Evolutionary conservation across 1,284 basidiomycete genomes (phyloP), one percentile per base, ranked within the genome.

Genomic region (Termitomyces sp.): DNA sequence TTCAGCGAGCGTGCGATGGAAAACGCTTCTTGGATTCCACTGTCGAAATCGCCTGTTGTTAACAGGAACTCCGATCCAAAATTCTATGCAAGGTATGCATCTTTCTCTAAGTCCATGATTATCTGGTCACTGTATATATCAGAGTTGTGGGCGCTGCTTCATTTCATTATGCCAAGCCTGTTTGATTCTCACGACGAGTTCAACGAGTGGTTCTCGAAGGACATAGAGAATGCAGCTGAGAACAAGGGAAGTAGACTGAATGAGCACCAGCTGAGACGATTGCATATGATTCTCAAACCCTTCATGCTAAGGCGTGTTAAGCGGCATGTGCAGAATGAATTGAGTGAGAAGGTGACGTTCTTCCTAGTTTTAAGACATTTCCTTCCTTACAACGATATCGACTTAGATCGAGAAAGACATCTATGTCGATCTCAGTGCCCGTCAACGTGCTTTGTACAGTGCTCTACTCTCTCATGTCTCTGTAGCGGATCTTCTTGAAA

Each of bases 181-280:
- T 99, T 99, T 72, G 97, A 99, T 71, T 98, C 95, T 34, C 96
- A 99, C 67, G 95, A 99, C 67, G 97, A 99, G 74, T 99, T 99
- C 76, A 94, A 92, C 68, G 97, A 99, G 70, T 99, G 97, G 97
- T 99, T 99, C 74, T 98, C 96, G 24, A 98, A 98, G 71, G 97
- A 99, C 67, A 98, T 99, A 56, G 97, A 99, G 76, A 95, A 91
- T 68, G 92, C 92, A 17, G 94, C 79, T 24, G 92, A 94, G 73
- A 94, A 94, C 68, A 93, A 93, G 62, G 91, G 90, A 9, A 86
- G 87, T 68, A 90, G 88, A 62, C 79, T 99, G 63, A 98, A 98
- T 68, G 95, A 98, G 67, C 90, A 98, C 70, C 97, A 99, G 70
- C 77, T 99, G 39, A 84, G 94, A 54, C 86, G 97, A 53, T 74